A percentile compares a stretch with the other conserved stretches of the same genome.
Conservation (phyloP, 106 monocot species). For the Cymbidium sinense region DNA sequence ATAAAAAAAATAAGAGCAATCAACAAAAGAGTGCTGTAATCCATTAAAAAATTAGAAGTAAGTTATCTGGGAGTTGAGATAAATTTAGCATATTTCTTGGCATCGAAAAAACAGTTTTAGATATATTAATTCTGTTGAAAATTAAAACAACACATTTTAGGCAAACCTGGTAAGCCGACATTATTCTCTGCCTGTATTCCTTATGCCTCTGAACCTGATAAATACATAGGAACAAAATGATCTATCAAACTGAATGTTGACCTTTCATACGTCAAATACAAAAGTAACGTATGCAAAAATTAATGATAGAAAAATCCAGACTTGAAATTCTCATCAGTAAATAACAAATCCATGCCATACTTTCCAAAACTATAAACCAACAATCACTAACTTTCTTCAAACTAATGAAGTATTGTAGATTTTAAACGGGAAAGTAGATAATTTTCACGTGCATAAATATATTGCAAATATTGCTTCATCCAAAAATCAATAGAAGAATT, state of each 20-base stretch:
- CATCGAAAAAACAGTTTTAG: background rate
- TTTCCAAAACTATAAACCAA: background rate
- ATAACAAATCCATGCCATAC: background rate
- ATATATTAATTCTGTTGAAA: background rate
- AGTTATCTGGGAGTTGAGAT: background rate
- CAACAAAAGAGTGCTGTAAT: background rate
- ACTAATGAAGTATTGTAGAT: background rate
- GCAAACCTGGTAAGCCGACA: conserved; percentile 72
- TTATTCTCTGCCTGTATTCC: conserved; percentile 72
- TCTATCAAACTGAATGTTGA: background rate
- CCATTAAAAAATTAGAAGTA: background rate
- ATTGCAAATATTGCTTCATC: background rate
- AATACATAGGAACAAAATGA: conserved; percentile 2
- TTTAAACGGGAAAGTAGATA: background rate
- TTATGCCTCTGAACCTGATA: conserved; percentile 72
- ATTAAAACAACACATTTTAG: background rate
- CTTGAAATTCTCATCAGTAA: background rate
- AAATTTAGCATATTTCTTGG: background rate
- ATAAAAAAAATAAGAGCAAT: background rate
- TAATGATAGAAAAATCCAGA: background rate
- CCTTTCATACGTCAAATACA: background rate
- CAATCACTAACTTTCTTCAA: background rate
- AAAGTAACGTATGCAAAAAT: background rate
- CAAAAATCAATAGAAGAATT: background rate
- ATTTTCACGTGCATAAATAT: background rate